These are phyloP conservation scores for Rhizopogon rudus DNA, from an alignment of 768 basidiomycete species.

Conservation along the genomic window DNA sequence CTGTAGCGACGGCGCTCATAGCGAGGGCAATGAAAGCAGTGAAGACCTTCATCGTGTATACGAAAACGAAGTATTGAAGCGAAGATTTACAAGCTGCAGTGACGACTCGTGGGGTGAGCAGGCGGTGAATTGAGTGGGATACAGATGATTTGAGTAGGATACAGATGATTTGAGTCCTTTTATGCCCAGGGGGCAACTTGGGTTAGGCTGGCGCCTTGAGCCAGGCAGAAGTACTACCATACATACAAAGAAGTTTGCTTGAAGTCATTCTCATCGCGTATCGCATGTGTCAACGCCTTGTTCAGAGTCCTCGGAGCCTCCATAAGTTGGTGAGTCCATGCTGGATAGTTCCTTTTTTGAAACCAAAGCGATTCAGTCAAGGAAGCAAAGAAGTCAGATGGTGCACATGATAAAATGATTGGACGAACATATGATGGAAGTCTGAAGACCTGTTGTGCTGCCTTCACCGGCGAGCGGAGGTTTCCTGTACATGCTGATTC, in stretches of 20 bases:
- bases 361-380: neutral
- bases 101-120: neutral
- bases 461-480: neutral
- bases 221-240: no score
- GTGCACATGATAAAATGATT: neutral
- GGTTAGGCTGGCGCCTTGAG: neutral
- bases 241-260: no score
- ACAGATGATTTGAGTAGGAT: no score
- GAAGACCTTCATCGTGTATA: neutral
- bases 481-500: neutral
- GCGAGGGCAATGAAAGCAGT: slow-evolving; percentile 5
- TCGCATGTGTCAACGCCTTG: neutral
- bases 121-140: neutral
- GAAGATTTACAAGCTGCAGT: neutral
- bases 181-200: neutral
- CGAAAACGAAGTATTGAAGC: neutral
- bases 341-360: neutral
- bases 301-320: neutral
- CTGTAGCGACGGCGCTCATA: slow-evolving; percentile 1
- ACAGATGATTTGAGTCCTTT: neutral
- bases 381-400: neutral
- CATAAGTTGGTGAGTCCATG: neutral
- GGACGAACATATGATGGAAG: neutral
- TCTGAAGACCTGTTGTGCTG: neutral
- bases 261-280: no score